These are phyloP conservation scores for Parasarocladium wereldwijsianum DNA, from an alignment of 2,329 filamentous ascomycete genomes.

Conservation along the genomic window DNA sequence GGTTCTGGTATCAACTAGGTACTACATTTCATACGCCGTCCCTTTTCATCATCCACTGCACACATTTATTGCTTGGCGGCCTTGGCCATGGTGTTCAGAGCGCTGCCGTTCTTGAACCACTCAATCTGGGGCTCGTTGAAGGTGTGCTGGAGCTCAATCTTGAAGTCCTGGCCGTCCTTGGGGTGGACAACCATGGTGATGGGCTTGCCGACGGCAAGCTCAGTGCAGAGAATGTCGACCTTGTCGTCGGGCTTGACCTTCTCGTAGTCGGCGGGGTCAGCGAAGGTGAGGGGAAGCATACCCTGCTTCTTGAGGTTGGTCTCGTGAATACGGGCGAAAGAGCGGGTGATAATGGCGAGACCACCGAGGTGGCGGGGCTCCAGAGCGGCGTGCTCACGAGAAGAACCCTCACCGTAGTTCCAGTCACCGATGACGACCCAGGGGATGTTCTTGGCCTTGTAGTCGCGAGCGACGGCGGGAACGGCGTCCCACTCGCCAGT, in stretches of 20 bases:
- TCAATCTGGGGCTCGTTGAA: constrained; percentile 97
- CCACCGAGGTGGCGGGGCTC: constrained; percentile 96
- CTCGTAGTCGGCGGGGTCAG: constrained; percentile 91
- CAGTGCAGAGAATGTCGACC: constrained; percentile 75
- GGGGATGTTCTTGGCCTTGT: constrained; percentile 91
- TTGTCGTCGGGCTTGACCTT: constrained; percentile 89
- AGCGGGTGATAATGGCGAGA: constrained; percentile 89
- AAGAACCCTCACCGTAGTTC: constrained; percentile 98
- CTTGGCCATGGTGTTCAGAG: constrained; percentile 98
- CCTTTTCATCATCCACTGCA: constrained; percentile 6
- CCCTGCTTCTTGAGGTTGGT: constrained; percentile 99
- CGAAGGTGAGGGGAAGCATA: constrained; percentile 96
- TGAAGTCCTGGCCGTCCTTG: constrained; percentile 67
- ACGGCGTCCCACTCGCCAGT: constrained; percentile 77
- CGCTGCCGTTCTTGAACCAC: constrained; percentile 98
- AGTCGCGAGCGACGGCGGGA: constrained; percentile 87
- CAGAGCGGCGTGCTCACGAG: constrained; percentile 94
- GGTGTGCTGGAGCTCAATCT: constrained; percentile 78
- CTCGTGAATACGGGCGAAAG: constrained; percentile 98
- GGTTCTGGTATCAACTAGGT: too few relatives aligned
- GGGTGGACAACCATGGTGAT: constrained; percentile 86
- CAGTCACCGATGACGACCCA: constrained; percentile 99
- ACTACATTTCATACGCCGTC: too few relatives aligned
- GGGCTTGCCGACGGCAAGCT: constrained; percentile 85
- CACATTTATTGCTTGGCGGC: constrained; percentile 18